phyloP scores from a whole-genome alignment of 768 basidiomycete species.

The Peribolospora kevripleyi region DNA sequence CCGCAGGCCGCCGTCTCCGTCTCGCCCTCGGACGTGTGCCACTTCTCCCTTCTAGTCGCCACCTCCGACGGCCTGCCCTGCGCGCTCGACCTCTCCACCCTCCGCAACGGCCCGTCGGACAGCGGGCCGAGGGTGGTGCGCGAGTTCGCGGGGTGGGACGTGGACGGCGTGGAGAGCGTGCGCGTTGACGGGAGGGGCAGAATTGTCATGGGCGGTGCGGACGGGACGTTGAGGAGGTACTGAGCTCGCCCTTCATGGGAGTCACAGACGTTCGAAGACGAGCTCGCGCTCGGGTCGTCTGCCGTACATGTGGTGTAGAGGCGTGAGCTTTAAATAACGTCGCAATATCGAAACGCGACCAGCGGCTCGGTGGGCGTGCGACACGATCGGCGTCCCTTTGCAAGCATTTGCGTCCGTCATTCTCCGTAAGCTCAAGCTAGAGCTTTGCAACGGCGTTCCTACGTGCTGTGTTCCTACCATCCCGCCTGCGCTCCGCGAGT shows the following conservation, averaged over 20 bases:
- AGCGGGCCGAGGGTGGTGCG: background rate
- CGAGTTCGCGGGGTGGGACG: slow-evolving; percentile 7
- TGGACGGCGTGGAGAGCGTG: background rate
- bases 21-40: background rate
- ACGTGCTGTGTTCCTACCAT: too few species aligned
- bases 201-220: background rate
- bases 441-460: too few species aligned
- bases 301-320: too few species aligned
- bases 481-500: too few species aligned
- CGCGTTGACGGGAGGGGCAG: background rate
- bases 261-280: too few species aligned
- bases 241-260: background rate
- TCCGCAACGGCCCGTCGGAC: background rate
- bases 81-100: background rate
- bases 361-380: too few species aligned
- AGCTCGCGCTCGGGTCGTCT: too few species aligned
- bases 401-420: too few species aligned
- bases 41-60: slow-evolving; percentile 1
- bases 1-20: background rate
- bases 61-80: slow-evolving; percentile 6
- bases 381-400: too few species aligned
- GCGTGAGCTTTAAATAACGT: too few species aligned
- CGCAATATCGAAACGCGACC: too few species aligned
- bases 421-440: too few species aligned
- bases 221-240: slow-evolving; percentile 5